Conservation (phyloP, 1,284 basidiomycete genomes). For the Pascua sp. region DNA sequence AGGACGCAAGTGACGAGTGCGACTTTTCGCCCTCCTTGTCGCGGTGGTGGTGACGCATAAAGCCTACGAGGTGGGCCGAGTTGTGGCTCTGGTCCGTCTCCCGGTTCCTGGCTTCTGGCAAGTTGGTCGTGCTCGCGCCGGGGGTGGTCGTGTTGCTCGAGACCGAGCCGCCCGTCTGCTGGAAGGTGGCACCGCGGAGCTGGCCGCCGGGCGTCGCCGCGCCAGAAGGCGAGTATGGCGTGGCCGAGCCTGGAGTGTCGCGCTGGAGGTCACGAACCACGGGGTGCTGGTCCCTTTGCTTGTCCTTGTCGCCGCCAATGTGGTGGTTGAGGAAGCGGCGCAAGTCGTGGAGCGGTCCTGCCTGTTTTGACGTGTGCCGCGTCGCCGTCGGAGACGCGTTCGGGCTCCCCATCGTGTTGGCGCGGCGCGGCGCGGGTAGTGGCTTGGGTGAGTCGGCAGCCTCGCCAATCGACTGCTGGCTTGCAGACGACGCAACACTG, state of each 20-base stretch:
- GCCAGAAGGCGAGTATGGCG: conserved; percentile 31
- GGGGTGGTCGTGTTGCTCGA: conserved; percentile 8
- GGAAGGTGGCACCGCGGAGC: conserved; percentile 38
- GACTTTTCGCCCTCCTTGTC: conserved; percentile 50
- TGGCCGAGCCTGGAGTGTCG: conserved; percentile 27
- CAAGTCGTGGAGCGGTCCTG: conserved; percentile 75
- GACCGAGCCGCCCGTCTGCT: conserved; percentile 19
- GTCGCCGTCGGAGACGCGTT: conserved; percentile 37
- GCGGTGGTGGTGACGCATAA: conserved; percentile 49
- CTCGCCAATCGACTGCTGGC: conserved; percentile 11
- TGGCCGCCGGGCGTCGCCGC: conserved; percentile 44
- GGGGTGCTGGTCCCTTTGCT: conserved; percentile 1
- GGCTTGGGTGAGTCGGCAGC: neutral
- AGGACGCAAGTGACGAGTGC: conserved; percentile 46
- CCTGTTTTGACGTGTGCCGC: conserved; percentile 48
- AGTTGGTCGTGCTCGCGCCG: conserved; percentile 14
- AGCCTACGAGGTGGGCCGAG: conserved; percentile 48
- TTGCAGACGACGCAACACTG: conserved; percentile 8
- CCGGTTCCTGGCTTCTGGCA: conserved; percentile 10
- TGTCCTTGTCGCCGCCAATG: conserved; percentile 54
- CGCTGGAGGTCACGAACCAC: conserved; percentile 11
- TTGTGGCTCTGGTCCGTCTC: conserved; percentile 34
- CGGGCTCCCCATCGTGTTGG: conserved; percentile 32
- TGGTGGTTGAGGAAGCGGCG: conserved; percentile 89
- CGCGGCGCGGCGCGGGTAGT: conserved; percentile 1